Conservation (phyloP, 495 filamentous ascomycete genomes). For the Talaromyces liani region DNA sequence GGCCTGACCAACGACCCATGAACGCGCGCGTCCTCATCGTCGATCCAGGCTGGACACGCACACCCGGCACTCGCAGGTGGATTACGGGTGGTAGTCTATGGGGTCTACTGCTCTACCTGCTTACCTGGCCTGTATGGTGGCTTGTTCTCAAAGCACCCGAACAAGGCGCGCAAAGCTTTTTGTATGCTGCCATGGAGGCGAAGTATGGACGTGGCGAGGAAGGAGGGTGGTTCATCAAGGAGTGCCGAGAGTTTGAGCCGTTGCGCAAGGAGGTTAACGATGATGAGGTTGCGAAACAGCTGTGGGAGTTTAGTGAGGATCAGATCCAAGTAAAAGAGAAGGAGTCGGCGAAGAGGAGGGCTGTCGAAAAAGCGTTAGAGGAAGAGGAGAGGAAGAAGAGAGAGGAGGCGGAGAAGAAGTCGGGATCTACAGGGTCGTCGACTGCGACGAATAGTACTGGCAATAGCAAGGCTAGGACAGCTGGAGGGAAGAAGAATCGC, state of each 20-base stretch:
- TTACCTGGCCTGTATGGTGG: conserved; percentile 78
- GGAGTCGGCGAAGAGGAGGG: conserved; percentile 60
- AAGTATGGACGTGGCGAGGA: conserved; percentile 45
- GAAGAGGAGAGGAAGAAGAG: conserved; percentile 40
- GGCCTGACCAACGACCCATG: conserved; percentile 73
- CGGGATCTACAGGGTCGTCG: conserved; percentile 15
- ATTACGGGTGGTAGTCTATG: conserved; percentile 74
- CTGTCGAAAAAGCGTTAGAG: conserved; percentile 59
- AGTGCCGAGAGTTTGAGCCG: conserved; percentile 70
- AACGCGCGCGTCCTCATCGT: conserved; percentile 75
- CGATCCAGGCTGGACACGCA: conserved; percentile 77
- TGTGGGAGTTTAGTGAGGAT: conserved; percentile 85
- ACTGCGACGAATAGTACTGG: not conserved
- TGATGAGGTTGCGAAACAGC: conserved; percentile 66
- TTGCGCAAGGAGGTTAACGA: conserved; percentile 68
- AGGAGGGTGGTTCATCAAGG: conserved; percentile 71
- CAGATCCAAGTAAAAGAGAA: conserved; percentile 79
- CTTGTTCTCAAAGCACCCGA: conserved; percentile 74
- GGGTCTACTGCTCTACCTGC: conserved; percentile 71
- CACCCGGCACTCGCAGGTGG: conserved; percentile 81
- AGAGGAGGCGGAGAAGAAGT: conserved; percentile 27
- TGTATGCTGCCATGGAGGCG: conserved; percentile 79
- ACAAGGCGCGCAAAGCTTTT: conserved; percentile 78
- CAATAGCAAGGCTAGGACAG: conserved; percentile 7
- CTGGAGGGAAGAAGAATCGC: conserved; percentile 10